Conservation (phyloP, 1,139 yeast species). For the Scheffersomyces titani region DNA sequence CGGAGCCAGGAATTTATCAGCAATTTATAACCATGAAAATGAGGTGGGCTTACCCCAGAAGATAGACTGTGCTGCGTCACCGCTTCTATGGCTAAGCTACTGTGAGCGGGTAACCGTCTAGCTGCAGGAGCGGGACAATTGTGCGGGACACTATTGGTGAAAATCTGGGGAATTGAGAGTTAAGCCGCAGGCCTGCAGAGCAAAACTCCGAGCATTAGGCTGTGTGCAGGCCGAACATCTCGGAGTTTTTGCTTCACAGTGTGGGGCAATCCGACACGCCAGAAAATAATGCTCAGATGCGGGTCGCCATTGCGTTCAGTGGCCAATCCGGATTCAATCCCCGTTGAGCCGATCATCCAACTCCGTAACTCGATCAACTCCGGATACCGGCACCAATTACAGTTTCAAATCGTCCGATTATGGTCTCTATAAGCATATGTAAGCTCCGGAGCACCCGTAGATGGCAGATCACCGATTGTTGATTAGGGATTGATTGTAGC, state of each 20-base stretch:
- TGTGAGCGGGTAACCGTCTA: not conserved
- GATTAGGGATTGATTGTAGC: not conserved
- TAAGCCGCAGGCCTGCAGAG: not conserved
- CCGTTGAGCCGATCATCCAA: not conserved
- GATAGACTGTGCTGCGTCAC: not conserved
- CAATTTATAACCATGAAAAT: not conserved
- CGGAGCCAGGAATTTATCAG: not conserved
- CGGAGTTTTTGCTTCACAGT: not conserved
- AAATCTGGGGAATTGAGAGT: not conserved
- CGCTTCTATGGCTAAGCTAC: not conserved
- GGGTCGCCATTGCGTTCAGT: not conserved
- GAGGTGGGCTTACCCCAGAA: not conserved
- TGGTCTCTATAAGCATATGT: not conserved
- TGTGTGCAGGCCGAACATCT: not conserved
- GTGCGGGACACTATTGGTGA: slow-evolving; percentile 1
- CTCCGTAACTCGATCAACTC: not conserved
- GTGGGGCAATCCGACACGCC: not conserved
- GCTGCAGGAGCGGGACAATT: not conserved
- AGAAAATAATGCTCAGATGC: not conserved
- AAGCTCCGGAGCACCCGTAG: not conserved
- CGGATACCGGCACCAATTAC: not conserved
- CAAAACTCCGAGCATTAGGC: not conserved
- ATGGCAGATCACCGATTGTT: not conserved
- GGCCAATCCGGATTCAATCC: not conserved
- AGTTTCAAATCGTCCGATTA: not conserved